Evolutionary conservation across 129 eudicot genomes (phyloP).

Genomic region (Calendula officinalis): DNA sequence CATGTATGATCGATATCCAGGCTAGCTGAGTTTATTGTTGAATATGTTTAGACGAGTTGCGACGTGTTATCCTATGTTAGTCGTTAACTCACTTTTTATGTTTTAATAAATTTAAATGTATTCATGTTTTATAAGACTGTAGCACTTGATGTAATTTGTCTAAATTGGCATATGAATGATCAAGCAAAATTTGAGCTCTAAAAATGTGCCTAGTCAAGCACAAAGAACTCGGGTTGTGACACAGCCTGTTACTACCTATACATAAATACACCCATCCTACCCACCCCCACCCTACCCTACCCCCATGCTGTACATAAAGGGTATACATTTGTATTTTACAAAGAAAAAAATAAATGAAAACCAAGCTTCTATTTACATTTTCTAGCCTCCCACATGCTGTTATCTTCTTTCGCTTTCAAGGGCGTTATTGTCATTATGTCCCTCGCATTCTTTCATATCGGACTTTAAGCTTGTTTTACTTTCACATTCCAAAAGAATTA

Average conservation of each 20-base stretch:
- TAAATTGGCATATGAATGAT: too few species aligned
- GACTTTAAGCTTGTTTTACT: background rate
- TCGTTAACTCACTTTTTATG: background rate
- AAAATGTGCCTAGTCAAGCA: background rate
- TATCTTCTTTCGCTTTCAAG: background rate
- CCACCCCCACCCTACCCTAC: background rate
- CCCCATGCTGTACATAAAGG: background rate
- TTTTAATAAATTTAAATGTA: constrained; percentile 22
- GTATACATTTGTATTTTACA: background rate
- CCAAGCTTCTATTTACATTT: background rate
- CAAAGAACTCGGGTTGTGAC: background rate
- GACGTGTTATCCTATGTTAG: too few species aligned
- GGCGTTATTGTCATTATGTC: background rate
- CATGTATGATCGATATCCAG: too few species aligned
- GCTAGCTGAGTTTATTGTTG: too few species aligned
- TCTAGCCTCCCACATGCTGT: background rate
- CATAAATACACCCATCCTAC: background rate
- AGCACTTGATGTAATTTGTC: constrained; percentile 25
- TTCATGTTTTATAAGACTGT: constrained; percentile 22
- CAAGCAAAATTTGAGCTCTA: constrained; percentile 8
- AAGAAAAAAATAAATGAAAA: background rate
- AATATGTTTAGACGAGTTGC: too few species aligned
- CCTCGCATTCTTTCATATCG: background rate
- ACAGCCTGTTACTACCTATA: background rate
- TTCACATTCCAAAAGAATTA: background rate